Conservation (phyloP, 2,329 filamentous ascomycete species). For the Microsporum ferrugineum region DNA sequence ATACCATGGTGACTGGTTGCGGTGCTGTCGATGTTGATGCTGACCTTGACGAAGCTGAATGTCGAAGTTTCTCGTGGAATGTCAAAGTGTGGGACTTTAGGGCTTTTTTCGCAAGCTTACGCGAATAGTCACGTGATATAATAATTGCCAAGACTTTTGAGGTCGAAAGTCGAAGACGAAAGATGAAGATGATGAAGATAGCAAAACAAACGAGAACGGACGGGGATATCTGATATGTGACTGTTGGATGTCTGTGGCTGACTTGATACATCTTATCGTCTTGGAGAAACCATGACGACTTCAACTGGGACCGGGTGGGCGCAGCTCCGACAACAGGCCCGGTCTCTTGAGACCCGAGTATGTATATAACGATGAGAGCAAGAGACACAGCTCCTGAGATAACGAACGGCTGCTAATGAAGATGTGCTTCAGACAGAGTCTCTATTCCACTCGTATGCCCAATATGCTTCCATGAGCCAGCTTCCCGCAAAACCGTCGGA, state of each 20-base stretch:
- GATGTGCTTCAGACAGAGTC: slow-evolving; percentile 59
- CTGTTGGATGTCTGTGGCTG: not conserved
- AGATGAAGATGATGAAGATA: not conserved
- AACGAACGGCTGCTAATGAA: not conserved
- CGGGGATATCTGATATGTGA: not conserved
- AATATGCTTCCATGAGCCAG: slow-evolving; percentile 70
- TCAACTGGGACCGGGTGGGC: slow-evolving; percentile 66
- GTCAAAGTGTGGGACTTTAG: slow-evolving; percentile 35
- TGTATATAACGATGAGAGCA: slow-evolving; percentile 8
- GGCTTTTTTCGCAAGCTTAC: slow-evolving; percentile 24
- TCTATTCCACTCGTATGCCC: slow-evolving; percentile 61
- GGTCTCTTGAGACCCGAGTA: slow-evolving; percentile 83
- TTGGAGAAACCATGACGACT: slow-evolving; percentile 38
- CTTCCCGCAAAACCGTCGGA: slow-evolving; percentile 74
- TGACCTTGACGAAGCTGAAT: slow-evolving; percentile 4
- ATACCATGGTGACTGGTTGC: slow-evolving; percentile 35
- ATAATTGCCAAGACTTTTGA: not conserved
- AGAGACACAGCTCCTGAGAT: not conserved
- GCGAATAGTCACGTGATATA: not conserved
- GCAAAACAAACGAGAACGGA: not conserved
- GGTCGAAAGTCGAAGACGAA: not conserved
- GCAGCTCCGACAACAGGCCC: slow-evolving; percentile 84
- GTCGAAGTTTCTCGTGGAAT: slow-evolving; percentile 13
- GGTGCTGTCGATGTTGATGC: slow-evolving; percentile 31
- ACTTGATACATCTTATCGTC: not conserved